Evolutionary conservation across 2,329 filamentous ascomycete genomes (phyloP).

Genomic region (Trichoderma oligosporum): DNA sequence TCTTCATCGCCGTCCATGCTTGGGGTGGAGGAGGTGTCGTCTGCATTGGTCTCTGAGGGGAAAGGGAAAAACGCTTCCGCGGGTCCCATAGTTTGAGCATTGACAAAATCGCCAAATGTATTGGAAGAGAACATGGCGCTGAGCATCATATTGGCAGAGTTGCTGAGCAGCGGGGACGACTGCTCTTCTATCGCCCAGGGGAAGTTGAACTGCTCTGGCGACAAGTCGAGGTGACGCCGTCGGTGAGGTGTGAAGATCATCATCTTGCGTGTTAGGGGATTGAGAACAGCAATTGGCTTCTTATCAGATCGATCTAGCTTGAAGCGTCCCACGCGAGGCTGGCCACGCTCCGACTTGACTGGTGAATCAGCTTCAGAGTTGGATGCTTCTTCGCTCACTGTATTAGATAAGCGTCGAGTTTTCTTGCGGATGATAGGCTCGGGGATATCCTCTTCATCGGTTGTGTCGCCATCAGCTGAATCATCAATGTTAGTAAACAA

Average conservation of each 20-base stretch:
- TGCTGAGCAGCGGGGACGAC: constrained; percentile 57
- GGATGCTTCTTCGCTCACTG: constrained; percentile 39
- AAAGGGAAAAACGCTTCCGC: constrained; percentile 74
- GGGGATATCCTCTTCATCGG: constrained; percentile 57
- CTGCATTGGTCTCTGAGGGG: constrained; percentile 55
- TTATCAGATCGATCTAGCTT: constrained; percentile 51
- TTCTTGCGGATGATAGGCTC: constrained; percentile 48
- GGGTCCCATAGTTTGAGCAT: constrained; percentile 66
- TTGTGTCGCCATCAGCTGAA: constrained; percentile 58
- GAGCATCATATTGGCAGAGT: constrained; percentile 74
- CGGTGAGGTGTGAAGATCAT: constrained; percentile 59
- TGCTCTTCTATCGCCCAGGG: constrained; percentile 42
- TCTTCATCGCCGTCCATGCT: constrained; percentile 52
- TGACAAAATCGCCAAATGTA: constrained; percentile 54
- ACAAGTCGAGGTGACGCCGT: constrained; percentile 48
- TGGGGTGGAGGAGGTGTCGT: constrained; percentile 42
- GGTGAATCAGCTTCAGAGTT: constrained; percentile 50
- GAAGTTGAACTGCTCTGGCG: constrained; percentile 53
- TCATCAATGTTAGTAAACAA: constrained; percentile 39
- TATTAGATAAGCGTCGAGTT: constrained; percentile 39
- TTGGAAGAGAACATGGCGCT: constrained; percentile 62
- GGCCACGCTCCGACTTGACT: constrained; percentile 46
- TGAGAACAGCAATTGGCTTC: constrained; percentile 57
- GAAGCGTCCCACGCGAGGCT: constrained; percentile 53
- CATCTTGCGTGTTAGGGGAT: constrained; percentile 56